Base-by-base conservation (phyloP, 805 yeast species). In the Candida taoyuanica region DNA sequence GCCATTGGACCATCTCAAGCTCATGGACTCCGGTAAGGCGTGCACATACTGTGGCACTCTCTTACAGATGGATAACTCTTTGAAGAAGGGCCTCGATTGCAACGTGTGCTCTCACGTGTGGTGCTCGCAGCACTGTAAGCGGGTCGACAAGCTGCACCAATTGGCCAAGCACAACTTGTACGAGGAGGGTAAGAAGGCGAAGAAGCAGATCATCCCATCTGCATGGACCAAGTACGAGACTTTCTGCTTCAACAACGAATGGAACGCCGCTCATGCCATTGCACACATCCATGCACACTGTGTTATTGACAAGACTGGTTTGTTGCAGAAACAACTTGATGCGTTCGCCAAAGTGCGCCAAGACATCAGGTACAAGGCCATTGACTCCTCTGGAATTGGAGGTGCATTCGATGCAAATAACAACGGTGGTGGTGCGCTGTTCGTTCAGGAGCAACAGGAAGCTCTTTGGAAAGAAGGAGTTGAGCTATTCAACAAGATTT, bases 331-430 rank as follows among this genome's bases (percentile, higher is more conserved):
- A n/a, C 76, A 77, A 49, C 73, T 83, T 51, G 61, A 61, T 18
- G 72, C 84, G 1, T 72, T 85, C 71, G 89, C 91, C 4, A 67
- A 71, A 35, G 77, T 85, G 13, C 68, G 85, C 13, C 91, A 85
- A 61, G 81, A 73, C 31, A 58, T 70, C 4, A 69, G 93, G 44
- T 76, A 74, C 48, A 69, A 70, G 48, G 79, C 81, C 1, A 63
- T 78, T 21, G 75, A 73, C 48, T 70, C 82, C 13, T 71, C 74
- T 13, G 64, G 64, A 40, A 49, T 59, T 33, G 63, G 60, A 31
- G 63, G 63, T 21, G 53, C 60, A 17, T 55, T 76, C 46, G 81
- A 76, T 47, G 45, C 53, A 3, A 47, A 51, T n/a, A 65, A 59
- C 34, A 62, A 70, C 36, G 69, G 63, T 39, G 77, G 76, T 5